Conservation (phyloP, 2,329 filamentous ascomycete genomes). For the Claviceps pusilla region DNA sequence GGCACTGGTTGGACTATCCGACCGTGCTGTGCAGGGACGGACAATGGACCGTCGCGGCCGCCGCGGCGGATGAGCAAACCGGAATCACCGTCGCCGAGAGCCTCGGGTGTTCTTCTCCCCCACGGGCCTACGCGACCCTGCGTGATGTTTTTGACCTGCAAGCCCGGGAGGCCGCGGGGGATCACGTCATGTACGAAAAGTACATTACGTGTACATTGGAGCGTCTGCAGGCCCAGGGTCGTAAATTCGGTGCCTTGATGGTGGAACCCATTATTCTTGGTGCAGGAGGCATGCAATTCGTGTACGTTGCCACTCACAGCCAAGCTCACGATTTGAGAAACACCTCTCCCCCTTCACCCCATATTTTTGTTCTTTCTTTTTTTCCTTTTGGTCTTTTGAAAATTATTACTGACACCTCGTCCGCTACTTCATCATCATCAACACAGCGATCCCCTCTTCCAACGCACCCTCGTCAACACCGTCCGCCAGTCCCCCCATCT, state of each 20-base stretch:
- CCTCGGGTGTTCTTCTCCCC: conserved; percentile 22
- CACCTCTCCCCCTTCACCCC: too few species aligned
- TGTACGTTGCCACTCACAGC: conserved; percentile 30
- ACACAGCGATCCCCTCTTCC: conserved; percentile 67
- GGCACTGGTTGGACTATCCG: conserved; percentile 71
- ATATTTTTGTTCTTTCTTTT: too few species aligned
- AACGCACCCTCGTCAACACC: conserved; percentile 52
- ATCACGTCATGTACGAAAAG: conserved; percentile 37
- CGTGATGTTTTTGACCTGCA: conserved; percentile 46
- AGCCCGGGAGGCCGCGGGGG: conserved; percentile 26
- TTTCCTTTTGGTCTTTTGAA: too few species aligned
- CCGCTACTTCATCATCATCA: background rate
- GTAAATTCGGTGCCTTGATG: conserved; percentile 61
- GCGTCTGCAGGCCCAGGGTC: conserved; percentile 36
- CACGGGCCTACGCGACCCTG: conserved; percentile 31
- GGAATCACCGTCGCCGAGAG: conserved; percentile 22
- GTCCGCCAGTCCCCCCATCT: conserved; percentile 45
- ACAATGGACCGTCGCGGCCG: conserved; percentile 48
- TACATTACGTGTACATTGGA: conserved; percentile 44
- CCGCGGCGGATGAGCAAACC: conserved; percentile 16
- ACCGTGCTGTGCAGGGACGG: conserved; percentile 52
- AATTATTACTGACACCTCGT: background rate
- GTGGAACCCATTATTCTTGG: conserved; percentile 70
- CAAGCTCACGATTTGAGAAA: too few species aligned
- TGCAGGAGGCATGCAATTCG: conserved; percentile 71